These are phyloP conservation scores for Arachis hypogaea DNA, from an alignment of 306 rosid species.

Conservation along the genomic window DNA sequence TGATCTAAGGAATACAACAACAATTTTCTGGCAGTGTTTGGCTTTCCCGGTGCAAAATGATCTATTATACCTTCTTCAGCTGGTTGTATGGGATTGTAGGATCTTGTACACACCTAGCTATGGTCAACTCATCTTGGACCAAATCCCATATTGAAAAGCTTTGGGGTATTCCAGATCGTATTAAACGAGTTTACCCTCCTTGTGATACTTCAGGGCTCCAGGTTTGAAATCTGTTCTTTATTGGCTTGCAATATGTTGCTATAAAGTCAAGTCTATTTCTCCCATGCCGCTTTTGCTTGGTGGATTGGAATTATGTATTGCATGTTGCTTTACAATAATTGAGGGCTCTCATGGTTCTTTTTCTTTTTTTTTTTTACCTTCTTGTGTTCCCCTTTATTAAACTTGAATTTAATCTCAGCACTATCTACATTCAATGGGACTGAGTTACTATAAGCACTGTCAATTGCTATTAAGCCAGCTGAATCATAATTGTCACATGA, in stretches of 20 bases:
- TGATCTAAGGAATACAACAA: constrained; percentile 18
- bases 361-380: not conserved
- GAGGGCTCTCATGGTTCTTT: constrained; percentile 4
- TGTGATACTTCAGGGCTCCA: constrained; percentile 93
- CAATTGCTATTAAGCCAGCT: too few species aligned
- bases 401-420: not conserved
- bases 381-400: not conserved
- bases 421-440: too few species aligned
- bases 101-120: constrained; percentile 84
- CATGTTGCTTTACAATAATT: constrained; percentile 16
- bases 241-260: constrained; percentile 22
- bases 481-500: too few species aligned
- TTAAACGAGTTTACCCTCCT: constrained; percentile 89
- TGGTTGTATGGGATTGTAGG: constrained; percentile 84
- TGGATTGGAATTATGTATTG: constrained; percentile 3
- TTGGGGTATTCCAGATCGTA: constrained; percentile 74
- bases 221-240: constrained; percentile 51
- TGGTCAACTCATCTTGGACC: constrained; percentile 99
- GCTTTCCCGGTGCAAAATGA: constrained; percentile 75
- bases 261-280: constrained; percentile 6
- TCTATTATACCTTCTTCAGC: constrained; percentile 81
- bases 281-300: not conserved
- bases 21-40: constrained; percentile 67
- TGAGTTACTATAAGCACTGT: too few species aligned
- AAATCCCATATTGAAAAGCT: constrained; percentile 78